These are phyloP conservation scores for Paecilomyces sp. DNA, from an alignment of 2,329 filamentous ascomycete species.

Conservation along the genomic window DNA sequence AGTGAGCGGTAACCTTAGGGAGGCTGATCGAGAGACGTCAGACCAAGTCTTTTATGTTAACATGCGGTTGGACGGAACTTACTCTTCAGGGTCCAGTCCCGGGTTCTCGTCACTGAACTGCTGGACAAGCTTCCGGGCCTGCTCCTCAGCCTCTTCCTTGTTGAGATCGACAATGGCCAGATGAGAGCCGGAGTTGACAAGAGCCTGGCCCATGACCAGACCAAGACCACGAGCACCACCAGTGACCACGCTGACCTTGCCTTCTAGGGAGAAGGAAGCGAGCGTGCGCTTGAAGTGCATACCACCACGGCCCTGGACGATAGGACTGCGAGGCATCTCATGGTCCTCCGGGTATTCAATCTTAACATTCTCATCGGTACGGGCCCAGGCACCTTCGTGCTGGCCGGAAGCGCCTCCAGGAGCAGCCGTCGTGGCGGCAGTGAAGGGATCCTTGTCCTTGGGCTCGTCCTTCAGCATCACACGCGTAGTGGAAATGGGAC, in stretches of 20 bases:
- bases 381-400: slow-evolving; percentile 63
- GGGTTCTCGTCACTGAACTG: slow-evolving; percentile 76
- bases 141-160: slow-evolving; percentile 74
- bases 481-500: slow-evolving; percentile 23
- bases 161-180: slow-evolving; percentile 92
- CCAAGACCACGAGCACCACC: slow-evolving; percentile 85
- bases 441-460: slow-evolving; percentile 16
- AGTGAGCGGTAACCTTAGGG: slow-evolving; percentile 83
- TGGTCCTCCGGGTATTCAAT: slow-evolving; percentile 71
- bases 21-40: slow-evolving; percentile 39
- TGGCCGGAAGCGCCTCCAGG: slow-evolving; percentile 21
- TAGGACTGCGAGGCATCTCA: slow-evolving; percentile 62
- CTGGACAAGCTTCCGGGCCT: slow-evolving; percentile 66
- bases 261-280: slow-evolving; percentile 78
- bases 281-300: slow-evolving; percentile 80
- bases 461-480: slow-evolving; percentile 16
- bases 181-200: slow-evolving; percentile 81
- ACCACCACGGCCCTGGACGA: slow-evolving; percentile 69
- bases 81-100: slow-evolving; percentile 60
- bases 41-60: neutral
- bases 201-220: slow-evolving; percentile 85
- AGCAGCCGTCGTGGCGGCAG: slow-evolving; percentile 23
- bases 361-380: slow-evolving; percentile 70
- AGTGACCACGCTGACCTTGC: slow-evolving; percentile 76
- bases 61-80: slow-evolving; percentile 16